phyloP scores from a whole-genome alignment of 75 land plant genomes.

The Larix kaempferi region DNA sequence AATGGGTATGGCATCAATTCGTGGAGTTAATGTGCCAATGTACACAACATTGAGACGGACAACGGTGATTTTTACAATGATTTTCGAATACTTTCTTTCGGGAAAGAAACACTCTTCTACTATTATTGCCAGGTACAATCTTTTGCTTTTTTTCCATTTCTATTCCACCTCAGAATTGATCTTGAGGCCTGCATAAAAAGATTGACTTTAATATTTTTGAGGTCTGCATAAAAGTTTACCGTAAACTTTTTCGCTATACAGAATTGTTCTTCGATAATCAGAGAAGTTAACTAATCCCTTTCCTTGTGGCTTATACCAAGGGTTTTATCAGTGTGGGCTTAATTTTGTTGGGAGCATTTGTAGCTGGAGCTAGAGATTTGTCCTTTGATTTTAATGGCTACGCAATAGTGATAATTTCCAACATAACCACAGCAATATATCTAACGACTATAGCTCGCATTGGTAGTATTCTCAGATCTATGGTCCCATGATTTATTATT shows the following conservation, averaged over 20 bases:
- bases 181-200: not conserved
- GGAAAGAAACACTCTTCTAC: conserved; percentile 70
- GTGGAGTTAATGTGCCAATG: conserved; percentile 99
- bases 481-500: not conserved
- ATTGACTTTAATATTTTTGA: not conserved
- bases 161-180: not conserved
- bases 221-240: not conserved
- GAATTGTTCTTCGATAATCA: not conserved
- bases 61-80: conserved; percentile 94
- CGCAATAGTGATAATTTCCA: conserved; percentile 72
- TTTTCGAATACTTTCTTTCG: conserved; percentile 74
- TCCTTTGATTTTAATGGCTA: conserved; percentile 88
- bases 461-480: conserved; percentile 47
- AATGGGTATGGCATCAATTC: conserved; percentile 90
- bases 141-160: not conserved
- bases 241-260: not conserved
- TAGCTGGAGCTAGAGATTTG: conserved; percentile 93
- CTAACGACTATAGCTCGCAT: conserved; percentile 88
- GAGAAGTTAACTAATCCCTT: conserved; percentile 7
- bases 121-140: conserved; percentile 66
- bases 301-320: conserved; percentile 14
- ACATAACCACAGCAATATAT: conserved; percentile 91
- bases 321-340: conserved; percentile 75
- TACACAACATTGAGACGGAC: conserved; percentile 95
- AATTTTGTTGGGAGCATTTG: conserved; percentile 90